Percentiles rank a stretch among this genome's conserved stretches.
These are phyloP conservation scores for Fonsecaea multimorphosa DNA, from an alignment of 2,329 filamentous ascomycete species.

Conservation along the genomic window DNA sequence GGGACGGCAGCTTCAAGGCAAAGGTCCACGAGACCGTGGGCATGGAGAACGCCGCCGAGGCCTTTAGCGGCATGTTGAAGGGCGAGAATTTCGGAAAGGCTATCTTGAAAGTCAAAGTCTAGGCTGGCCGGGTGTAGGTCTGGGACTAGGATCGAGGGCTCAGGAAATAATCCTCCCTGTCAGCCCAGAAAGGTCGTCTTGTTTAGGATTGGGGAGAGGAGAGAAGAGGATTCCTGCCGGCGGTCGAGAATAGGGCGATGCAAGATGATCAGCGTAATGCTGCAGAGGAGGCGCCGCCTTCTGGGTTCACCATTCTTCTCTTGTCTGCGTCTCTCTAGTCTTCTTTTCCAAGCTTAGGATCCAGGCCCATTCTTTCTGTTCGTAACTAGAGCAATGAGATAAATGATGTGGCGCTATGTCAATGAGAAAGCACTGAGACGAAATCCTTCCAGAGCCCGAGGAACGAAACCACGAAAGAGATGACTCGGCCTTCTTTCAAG, in stretches of 20 bases:
- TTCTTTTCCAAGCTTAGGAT: no score
- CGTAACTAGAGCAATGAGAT: no score
- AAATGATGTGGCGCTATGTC: neutral
- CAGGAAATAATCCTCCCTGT: no score
- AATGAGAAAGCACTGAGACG: neutral
- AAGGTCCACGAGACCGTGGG: slow-evolving; percentile 72
- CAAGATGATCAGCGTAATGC: neutral
- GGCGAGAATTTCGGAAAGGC: slow-evolving; percentile 90
- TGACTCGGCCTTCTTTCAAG: neutral
- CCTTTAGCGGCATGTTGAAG: slow-evolving; percentile 73
- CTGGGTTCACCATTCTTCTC: neutral
- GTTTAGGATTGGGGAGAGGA: neutral
- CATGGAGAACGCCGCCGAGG: slow-evolving; percentile 77
- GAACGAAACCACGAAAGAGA: neutral
- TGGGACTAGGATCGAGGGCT: no score
- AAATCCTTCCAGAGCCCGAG: neutral
- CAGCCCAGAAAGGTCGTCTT: neutral
- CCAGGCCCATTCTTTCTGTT: no score
- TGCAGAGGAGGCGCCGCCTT: neutral
- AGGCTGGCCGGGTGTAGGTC: no score
- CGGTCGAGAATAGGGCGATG: neutral
- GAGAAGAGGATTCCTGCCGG: no score
- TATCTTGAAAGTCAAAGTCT: slow-evolving; percentile 66
- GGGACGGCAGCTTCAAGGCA: slow-evolving; percentile 75
- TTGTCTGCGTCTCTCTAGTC: neutral